Evolutionary conservation across 2,329 filamentous ascomycete species (phyloP).

Genomic region (Hymenoscyphus albidus): DNA sequence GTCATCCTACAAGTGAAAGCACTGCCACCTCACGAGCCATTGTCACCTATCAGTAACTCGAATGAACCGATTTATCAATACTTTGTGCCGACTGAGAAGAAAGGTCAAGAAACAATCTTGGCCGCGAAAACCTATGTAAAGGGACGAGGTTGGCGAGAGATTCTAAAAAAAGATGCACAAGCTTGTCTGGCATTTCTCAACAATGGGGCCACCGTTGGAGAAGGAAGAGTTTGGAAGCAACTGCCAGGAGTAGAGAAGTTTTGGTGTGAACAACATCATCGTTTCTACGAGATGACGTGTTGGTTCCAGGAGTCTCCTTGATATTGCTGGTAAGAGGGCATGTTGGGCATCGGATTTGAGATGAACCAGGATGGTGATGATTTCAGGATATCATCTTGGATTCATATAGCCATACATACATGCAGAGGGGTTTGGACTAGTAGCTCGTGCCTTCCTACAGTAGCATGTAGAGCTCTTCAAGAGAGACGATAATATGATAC

Average conservation of each 20-base stretch:
- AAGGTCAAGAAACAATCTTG: conserved; percentile 3
- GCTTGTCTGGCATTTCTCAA: background rate
- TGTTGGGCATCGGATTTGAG: background rate
- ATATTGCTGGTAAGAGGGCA: background rate
- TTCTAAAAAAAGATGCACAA: background rate
- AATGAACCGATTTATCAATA: conserved; percentile 1
- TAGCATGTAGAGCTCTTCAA: background rate
- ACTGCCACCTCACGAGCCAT: background rate
- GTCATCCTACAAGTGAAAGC: background rate
- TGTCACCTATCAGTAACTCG: too few species aligned
- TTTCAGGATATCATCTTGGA: background rate
- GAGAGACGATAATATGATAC: background rate
- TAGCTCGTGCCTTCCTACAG: background rate
- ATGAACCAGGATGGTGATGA: background rate
- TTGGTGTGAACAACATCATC: conserved; percentile 16
- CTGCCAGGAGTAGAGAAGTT: conserved; percentile 15
- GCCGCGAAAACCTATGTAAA: background rate
- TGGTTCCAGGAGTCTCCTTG: conserved; percentile 6
- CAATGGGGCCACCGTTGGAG: background rate
- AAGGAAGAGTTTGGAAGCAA: conserved; percentile 12
- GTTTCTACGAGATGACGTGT: conserved; percentile 15
- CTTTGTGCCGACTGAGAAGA: conserved; percentile 12
- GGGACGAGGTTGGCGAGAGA: background rate
- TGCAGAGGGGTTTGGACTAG: background rate
- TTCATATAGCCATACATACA: background rate